Evolutionary conservation across 805 yeast genomes (phyloP).

Genomic region (Zygosaccharomyces lentus): DNA sequence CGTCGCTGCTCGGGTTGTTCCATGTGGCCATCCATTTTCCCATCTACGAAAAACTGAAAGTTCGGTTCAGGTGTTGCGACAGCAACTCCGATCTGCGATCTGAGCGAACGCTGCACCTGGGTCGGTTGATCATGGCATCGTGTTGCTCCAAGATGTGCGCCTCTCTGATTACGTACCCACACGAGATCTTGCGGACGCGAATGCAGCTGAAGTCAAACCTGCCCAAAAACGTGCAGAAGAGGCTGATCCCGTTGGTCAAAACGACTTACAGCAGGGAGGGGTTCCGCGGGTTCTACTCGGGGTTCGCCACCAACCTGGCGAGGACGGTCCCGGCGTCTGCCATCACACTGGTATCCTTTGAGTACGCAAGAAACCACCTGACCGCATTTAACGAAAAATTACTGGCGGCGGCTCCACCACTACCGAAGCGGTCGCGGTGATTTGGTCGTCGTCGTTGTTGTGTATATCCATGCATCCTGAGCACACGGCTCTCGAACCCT

Average conservation of each 20-base stretch:
- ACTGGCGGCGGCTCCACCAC: not conserved
- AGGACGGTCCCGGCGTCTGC: constrained; percentile 95
- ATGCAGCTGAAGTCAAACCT: constrained; percentile 56
- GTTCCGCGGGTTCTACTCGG: constrained; percentile 77
- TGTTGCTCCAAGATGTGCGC: constrained; percentile 84
- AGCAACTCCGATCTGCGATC: constrained; percentile 13
- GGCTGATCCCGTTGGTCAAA: constrained; percentile 26
- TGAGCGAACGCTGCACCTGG: constrained; percentile 31
- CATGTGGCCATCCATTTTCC: constrained; percentile 98
- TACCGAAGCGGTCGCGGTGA: not conserved
- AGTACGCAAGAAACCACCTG: constrained; percentile 61
- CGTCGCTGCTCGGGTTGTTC: constrained; percentile 82
- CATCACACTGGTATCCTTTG: constrained; percentile 90
- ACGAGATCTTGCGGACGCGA: constrained; percentile 88
- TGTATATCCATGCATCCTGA: not conserved
- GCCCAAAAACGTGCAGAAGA: constrained; percentile 25
- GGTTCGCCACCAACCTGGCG: constrained; percentile 77
- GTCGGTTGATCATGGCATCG: constrained; percentile 59
- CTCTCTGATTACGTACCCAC: constrained; percentile 86
- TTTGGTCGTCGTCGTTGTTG: not conserved
- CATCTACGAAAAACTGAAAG: constrained; percentile 76
- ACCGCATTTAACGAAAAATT: constrained; percentile 12
- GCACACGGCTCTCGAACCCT: not conserved
- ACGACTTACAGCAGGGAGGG: constrained; percentile 56
- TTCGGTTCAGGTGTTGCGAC: constrained; percentile 39